Base-by-base conservation (phyloP, 768 basidiomycete genomes). In the Lanmaoa pseudosensibilis region DNA sequence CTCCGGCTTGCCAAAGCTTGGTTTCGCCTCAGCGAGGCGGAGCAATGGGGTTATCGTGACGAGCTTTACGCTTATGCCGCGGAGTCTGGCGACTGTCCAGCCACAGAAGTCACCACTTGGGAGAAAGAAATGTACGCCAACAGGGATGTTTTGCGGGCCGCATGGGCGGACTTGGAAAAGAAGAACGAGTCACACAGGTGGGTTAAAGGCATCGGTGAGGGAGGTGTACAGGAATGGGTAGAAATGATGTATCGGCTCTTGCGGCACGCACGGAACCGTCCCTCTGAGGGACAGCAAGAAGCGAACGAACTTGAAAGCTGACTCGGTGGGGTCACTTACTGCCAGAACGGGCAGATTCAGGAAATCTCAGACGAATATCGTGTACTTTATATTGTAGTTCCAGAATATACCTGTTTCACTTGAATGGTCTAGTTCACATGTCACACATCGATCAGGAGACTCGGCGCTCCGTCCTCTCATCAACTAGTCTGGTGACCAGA, bases 1-100 rank as follows among this genome's bases (percentile, higher is more conserved):
- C 58, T 66, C 13, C 65, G 61, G 27, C 75, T 90, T 32, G 75
- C 83, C 21, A 81, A 82, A 50, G 66, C 66, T 13, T 92, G 87
- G 87, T 78, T 83, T 65, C 70, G 73, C 12, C 76, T 88, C 55
- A 69, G 72, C 33, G 70, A 70, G 5, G 57, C 73, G 44, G 81
- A 85, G 51, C 88, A 89, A 64, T 92, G 84, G 69, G 76, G 79
- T 23, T 92, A 93, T 67, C 80, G 86, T 13, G 84, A 87, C 52
- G 74, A 72, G 21, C 69, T 93, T 52, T 77, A 79, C 52, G 73
- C 72, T 8, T 81, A 88, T 60, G 78, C 78, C 2, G 73, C 70
- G 19, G 73, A 55, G 54, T 65, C 62, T 37, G 58, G 66, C 44
- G 67, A 68, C 18, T 65, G 66, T 46, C 69, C 66, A 18, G 59